Base-by-base conservation (phyloP, 2,329 filamentous ascomycete species). In the Epichloe coenophiala region DNA sequence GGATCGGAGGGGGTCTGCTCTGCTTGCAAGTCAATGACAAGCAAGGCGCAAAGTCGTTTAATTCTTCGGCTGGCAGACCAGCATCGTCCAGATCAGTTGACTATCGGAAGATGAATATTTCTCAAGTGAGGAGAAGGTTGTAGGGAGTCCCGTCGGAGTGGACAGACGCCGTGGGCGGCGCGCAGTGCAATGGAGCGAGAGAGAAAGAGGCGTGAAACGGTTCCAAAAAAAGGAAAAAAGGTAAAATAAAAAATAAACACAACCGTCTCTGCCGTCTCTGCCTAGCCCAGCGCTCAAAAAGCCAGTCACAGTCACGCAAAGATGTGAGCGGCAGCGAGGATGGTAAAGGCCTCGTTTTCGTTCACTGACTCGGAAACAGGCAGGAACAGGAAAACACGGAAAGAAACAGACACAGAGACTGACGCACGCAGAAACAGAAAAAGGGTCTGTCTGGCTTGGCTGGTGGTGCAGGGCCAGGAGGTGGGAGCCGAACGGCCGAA, bases 61-160 rank as follows among this genome's bases (percentile, higher is more conserved):
- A 39, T 36, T 21, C 9, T 17, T 33, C 37, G 11, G 9, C 50
- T 41, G 46, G 17, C 42, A 42, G 46, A 42, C 17, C 41, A 48
- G 50, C 50, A 49, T 52, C 42, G 47, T 52, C 47, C 40, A 38
- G 45, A 21, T 19, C 15, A 33, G 40, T 21, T 31, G 41, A 19
- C 27, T 31, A 21, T 49, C 15, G n/a, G 8, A 31, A 45, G 33
- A 40, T 40, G 19, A 23, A 17, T 17, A 41, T 48, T 41, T 43
- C 33, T 48, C 41, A 45, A 44, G 19, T 42, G 49, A 40, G 45
- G 45, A 44, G 45, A 48, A 42, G 27, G 27, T 11, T 31, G 27
- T 5, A 31, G 17, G 39, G 36, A 17, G 33, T 17, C 19, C 15
- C 8, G 17, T 45, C 39, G 17, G 17, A 51, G 45, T 42, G 45